Conservation (phyloP, 257 asterid genomes). For the Henckelia pumila region DNA sequence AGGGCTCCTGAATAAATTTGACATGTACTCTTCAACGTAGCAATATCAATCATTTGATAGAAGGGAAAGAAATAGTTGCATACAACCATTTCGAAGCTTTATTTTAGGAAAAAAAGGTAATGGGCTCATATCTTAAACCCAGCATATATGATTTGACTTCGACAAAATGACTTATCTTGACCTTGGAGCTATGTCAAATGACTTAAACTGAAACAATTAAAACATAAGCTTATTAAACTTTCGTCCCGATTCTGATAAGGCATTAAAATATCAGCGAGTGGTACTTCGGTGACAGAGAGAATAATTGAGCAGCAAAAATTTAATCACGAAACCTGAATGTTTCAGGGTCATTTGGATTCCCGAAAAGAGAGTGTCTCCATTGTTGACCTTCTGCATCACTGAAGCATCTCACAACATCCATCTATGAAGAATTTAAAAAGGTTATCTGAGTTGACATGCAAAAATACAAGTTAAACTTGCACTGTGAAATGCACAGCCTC, state of each 20-base stretch:
- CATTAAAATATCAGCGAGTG: slow-evolving; percentile 4
- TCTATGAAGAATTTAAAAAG: slow-evolving; percentile 38
- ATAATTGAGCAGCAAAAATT: slow-evolving; percentile 18
- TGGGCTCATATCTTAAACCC: background rate
- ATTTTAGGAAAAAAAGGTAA: background rate
- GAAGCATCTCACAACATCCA: slow-evolving; percentile 89
- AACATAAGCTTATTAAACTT: slow-evolving; percentile 1
- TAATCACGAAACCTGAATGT: slow-evolving; percentile 68
- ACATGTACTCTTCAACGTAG: background rate
- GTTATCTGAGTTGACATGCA: slow-evolving; percentile 19
- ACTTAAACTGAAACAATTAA: background rate
- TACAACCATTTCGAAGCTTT: slow-evolving; percentile 11
- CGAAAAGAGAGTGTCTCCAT: slow-evolving; percentile 94
- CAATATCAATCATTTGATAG: slow-evolving; percentile 12
- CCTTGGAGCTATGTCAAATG: slow-evolving; percentile 4
- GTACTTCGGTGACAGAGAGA: slow-evolving; percentile 18
- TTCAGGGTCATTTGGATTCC: slow-evolving; percentile 92
- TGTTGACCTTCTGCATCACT: slow-evolving; percentile 82
- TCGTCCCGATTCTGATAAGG: slow-evolving; percentile 13
- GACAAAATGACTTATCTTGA: slow-evolving; percentile 5
- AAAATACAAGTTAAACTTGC: slow-evolving; percentile 11
- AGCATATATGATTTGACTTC: slow-evolving; percentile 13
- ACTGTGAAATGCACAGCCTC: background rate
- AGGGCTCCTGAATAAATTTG: no score
- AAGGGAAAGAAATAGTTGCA: slow-evolving; percentile 11